Evolutionary conservation across 1,284 basidiomycete genomes (phyloP).

Genomic region (Tausonia pullulans): DNA sequence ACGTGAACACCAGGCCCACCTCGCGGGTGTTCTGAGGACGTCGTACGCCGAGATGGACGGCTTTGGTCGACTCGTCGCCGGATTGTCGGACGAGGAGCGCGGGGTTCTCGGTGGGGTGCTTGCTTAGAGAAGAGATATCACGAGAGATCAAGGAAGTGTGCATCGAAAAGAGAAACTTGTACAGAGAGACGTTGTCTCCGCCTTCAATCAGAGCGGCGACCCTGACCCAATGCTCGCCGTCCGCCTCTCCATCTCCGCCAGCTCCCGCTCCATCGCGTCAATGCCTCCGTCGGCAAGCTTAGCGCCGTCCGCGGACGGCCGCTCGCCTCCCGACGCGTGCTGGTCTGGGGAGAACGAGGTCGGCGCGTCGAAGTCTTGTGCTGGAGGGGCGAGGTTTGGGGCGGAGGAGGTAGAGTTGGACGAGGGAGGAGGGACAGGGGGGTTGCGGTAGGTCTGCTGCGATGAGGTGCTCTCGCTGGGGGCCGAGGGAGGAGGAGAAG

Average conservation of each 20-base stretch:
- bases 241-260: neutral
- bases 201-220: no score
- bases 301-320: no score
- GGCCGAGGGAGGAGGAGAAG: neutral
- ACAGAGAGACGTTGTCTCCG: no score
- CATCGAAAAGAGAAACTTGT: no score
- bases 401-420: neutral
- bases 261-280: neutral
- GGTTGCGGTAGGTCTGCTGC: neutral
- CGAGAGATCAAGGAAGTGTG: no score
- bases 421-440: neutral
- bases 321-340: no score
- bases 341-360: no score
- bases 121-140: neutral
- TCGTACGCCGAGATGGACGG: conserved; percentile 8
- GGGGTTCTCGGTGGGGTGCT: conserved; percentile 5
- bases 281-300: neutral
- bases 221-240: no score
- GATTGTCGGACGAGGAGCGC: conserved; percentile 5
- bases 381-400: neutral
- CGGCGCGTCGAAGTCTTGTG: no score
- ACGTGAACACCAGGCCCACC: conserved; percentile 4
- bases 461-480: conserved; percentile 39
- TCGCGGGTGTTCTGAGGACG: conserved; percentile 1
- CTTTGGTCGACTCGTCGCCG: conserved; percentile 9